phyloP scores from a whole-genome alignment of 306 rosid genomes.

The Quercus dentata region DNA sequence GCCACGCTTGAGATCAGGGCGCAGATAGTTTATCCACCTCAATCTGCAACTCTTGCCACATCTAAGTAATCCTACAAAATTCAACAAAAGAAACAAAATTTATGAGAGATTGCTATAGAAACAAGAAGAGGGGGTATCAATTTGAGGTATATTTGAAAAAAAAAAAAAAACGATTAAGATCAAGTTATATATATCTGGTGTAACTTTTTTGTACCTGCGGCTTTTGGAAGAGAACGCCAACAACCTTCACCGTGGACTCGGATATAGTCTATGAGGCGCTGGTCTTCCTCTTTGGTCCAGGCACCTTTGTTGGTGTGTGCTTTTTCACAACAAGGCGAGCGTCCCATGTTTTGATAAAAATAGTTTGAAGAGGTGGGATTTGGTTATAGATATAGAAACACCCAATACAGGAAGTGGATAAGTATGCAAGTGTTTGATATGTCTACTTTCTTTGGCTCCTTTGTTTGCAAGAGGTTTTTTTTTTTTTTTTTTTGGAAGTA shows the following conservation, averaged over 20 bases:
- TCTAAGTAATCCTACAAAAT: conserved; percentile 43
- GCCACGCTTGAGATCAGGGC: conserved; percentile 75
- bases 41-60: conserved; percentile 76
- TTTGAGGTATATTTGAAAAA: too few species aligned
- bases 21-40: conserved; percentile 73
- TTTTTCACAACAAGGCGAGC: conserved; percentile 78
- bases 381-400: neutral
- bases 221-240: conserved; percentile 77
- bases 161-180: too few species aligned
- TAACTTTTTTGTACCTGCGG: conserved; percentile 39
- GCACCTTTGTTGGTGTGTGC: conserved; percentile 75
- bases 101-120: neutral
- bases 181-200: too few species aligned
- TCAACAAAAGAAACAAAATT: neutral
- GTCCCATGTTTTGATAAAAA: conserved; percentile 37
- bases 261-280: conserved; percentile 62
- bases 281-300: conserved; percentile 80
- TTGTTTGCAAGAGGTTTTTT: neutral
- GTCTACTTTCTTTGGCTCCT: neutral
- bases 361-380: neutral
- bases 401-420: conserved; percentile 10
- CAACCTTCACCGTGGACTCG: conserved; percentile 74
- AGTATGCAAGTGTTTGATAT: neutral
- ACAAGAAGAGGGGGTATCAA: neutral
- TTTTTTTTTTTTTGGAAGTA: neutral